Percentiles rank a stretch among this genome's conserved stretches.
Conservation (phyloP, 768 basidiomycete species). For the Lentinula boryana region DNA sequence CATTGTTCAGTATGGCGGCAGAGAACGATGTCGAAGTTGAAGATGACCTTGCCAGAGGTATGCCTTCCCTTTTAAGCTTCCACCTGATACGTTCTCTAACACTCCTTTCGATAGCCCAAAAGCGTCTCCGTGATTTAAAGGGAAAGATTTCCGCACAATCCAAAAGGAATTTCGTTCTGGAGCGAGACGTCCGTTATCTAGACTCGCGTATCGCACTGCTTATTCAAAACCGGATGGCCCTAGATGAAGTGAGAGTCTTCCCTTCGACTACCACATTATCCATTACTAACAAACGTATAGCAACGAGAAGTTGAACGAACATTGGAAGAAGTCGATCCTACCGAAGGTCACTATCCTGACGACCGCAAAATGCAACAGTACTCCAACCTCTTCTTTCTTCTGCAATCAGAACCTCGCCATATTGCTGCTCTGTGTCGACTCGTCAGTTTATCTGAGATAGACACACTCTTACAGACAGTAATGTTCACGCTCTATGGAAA, state of each 20-base stretch:
- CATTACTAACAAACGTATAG: conserved; percentile 31
- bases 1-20: conserved; percentile 95
- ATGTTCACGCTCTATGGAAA: conserved; percentile 99
- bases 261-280: not conserved
- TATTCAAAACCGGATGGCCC: conserved; percentile 97
- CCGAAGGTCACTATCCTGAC: conserved; percentile 89
- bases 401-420: conserved; percentile 96
- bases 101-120: conserved; percentile 64
- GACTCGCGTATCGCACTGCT: conserved; percentile 95
- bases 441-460: conserved; percentile 94
- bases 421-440: conserved; percentile 95
- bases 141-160: conserved; percentile 96
- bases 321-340: conserved; percentile 92
- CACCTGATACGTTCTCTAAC: not conserved
- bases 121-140: conserved; percentile 93
- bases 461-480: conserved; percentile 97
- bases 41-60: conserved; percentile 92
- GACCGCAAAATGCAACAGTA: conserved; percentile 94
- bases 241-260: conserved; percentile 69
- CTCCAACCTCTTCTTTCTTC: conserved; percentile 96
- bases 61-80: not conserved
- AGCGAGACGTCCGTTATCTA: conserved; percentile 96
- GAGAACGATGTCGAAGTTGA: conserved; percentile 98
- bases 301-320: conserved; percentile 95
- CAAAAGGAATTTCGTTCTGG: conserved; percentile 99